phyloP scores from a whole-genome alignment of 140 eudicot species.

The Anethum foeniculum region DNA sequence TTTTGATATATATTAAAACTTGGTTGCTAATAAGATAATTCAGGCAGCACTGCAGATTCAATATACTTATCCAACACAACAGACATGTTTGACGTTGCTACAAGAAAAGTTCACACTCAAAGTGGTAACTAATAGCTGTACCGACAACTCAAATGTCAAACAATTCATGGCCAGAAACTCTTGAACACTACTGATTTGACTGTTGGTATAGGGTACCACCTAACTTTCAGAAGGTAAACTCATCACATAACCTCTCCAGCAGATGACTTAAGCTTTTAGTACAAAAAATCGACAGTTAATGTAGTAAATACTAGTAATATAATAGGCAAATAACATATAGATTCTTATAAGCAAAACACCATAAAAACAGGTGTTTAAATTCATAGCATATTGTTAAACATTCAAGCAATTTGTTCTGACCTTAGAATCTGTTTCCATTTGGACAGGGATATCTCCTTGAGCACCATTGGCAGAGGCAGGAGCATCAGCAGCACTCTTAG shows the following conservation, averaged over 20 bases:
- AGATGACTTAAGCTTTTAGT: neutral
- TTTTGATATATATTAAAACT: neutral
- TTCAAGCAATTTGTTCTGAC: slow-evolving; percentile 23
- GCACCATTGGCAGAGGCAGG: slow-evolving; percentile 70
- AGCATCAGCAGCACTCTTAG: slow-evolving; percentile 28
- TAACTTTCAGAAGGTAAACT: neutral
- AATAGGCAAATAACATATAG: neutral
- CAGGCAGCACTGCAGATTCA: neutral
- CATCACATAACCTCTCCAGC: neutral
- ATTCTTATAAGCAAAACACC: neutral
- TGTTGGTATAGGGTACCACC: neutral
- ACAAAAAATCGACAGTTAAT: neutral
- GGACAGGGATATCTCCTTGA: slow-evolving; percentile 50
- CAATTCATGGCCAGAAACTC: neutral
- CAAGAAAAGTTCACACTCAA: neutral
- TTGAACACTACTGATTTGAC: neutral
- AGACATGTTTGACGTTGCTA: neutral
- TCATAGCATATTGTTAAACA: neutral
- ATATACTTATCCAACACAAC: neutral
- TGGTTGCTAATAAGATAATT: neutral
- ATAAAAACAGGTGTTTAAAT: neutral
- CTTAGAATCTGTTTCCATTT: slow-evolving; percentile 84
- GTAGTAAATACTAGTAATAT: neutral
- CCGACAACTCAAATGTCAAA: neutral
- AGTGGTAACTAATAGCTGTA: neutral